These are phyloP conservation scores for Saccharomycopsis oosterbeekiorum DNA, from an alignment of 805 yeast species.

Conservation along the genomic window DNA sequence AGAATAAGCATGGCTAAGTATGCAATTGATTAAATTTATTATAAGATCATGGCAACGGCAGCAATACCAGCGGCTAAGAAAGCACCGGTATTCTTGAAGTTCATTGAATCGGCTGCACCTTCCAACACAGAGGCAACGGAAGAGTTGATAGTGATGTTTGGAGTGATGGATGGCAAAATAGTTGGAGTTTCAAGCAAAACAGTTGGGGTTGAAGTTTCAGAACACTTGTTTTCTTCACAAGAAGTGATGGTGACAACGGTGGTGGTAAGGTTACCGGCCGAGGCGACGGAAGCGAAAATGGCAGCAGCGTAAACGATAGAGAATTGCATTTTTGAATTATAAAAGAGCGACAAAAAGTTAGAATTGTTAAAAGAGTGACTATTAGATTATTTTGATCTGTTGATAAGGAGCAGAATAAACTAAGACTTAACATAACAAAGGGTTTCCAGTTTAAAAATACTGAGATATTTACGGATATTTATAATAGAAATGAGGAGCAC, in stretches of 20 bases:
- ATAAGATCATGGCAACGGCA: not conserved
- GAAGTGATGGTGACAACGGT: slow-evolving; percentile 15
- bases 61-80: slow-evolving; percentile 1
- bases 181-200: not conserved
- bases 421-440: too few species aligned
- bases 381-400: not conserved
- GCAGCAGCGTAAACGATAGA: not conserved
- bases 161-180: slow-evolving; percentile 3
- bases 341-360: not conserved
- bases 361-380: not conserved
- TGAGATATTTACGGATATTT: too few species aligned
- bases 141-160: slow-evolving; percentile 14
- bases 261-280: slow-evolving; percentile 6
- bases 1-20: not conserved
- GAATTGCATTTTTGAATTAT: not conserved
- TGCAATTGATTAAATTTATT: not conserved
- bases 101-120: not conserved
- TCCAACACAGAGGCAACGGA: not conserved
- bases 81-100: not conserved
- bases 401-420: not conserved
- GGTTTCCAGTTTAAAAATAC: not conserved
- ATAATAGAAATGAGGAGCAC: too few species aligned
- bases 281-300: not conserved
- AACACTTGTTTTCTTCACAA: slow-evolving; percentile 5
- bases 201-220: slow-evolving; percentile 2